These are phyloP conservation scores for Phytophthora podocarpi DNA, from an alignment of 352 stramenopile genomes.

Conservation along the genomic window DNA sequence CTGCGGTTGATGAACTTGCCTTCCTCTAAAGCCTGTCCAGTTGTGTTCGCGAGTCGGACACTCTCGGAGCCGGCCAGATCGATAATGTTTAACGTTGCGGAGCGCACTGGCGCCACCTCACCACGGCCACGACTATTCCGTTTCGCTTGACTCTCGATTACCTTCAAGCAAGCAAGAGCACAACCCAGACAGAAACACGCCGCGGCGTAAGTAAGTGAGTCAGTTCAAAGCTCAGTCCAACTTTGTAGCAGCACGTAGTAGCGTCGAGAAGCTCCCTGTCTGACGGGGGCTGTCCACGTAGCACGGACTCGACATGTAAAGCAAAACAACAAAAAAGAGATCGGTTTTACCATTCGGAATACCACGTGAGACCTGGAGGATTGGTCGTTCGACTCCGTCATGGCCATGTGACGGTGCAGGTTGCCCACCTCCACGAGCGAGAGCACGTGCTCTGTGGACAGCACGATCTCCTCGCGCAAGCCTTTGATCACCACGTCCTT, in stretches of 20 bases:
- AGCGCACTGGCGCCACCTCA: constrained; percentile 46
- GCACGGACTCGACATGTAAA: constrained; percentile 12
- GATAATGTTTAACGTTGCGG: constrained; percentile 90
- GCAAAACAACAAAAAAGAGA: constrained; percentile 12
- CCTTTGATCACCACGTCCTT: constrained; percentile 90
- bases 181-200: constrained; percentile 18
- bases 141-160: constrained; percentile 79
- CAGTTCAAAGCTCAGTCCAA: constrained; percentile 26
- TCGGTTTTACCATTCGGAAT: constrained; percentile 67
- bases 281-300: constrained; percentile 21
- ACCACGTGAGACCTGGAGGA: constrained; percentile 81
- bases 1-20: constrained; percentile 92
- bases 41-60: constrained; percentile 81
- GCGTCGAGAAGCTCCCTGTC: constrained; percentile 17
- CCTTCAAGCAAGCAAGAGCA: constrained; percentile 35
- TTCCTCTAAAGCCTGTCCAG: constrained; percentile 79
- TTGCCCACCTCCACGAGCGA: constrained; percentile 87
- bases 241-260: constrained; percentile 23
- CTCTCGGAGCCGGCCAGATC: constrained; percentile 91
- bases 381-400: constrained; percentile 78
- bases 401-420: constrained; percentile 75
- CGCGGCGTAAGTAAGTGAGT: constrained; percentile 29
- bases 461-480: constrained; percentile 80
- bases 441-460: constrained; percentile 80
- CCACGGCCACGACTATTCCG: constrained; percentile 29